These are phyloP conservation scores for Coemansia sp. DNA, from an alignment of 192 early-diverging fungal species.

Conservation along the genomic window DNA sequence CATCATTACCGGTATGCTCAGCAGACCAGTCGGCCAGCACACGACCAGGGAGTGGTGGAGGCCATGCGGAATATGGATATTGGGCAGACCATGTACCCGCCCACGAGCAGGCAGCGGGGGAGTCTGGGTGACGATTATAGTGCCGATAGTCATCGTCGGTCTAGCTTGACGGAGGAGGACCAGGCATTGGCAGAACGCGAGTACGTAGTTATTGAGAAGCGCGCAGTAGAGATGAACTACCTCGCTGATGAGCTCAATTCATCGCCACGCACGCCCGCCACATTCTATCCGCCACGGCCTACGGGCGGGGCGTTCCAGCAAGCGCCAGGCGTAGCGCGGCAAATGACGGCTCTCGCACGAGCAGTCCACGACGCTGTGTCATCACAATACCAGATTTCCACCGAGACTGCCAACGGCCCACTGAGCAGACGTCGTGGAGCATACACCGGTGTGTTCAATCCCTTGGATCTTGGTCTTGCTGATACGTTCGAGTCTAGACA, in stretches of 20 bases:
- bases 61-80: conserved; percentile 20
- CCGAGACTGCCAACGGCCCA: conserved; percentile 45
- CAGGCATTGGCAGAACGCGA: conserved; percentile 67
- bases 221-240: conserved; percentile 71
- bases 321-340: conserved; percentile 44
- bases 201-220: conserved; percentile 76
- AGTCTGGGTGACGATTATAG: not conserved
- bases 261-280: conserved; percentile 45
- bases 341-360: conserved; percentile 53
- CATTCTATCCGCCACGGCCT: conserved; percentile 46
- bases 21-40: conserved; percentile 8
- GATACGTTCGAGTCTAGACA: conserved; percentile 51
- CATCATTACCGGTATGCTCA: conserved; percentile 20
- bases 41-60: not conserved
- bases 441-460: conserved; percentile 38
- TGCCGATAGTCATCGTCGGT: not conserved
- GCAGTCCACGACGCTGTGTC: conserved; percentile 49
- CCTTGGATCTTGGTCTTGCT: conserved; percentile 34
- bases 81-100: conserved; percentile 1
- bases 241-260: conserved; percentile 69
- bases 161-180: conserved; percentile 36
- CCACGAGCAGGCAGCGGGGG: not conserved
- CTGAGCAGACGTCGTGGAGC: conserved; percentile 19
- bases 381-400: conserved; percentile 38
- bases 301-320: conserved; percentile 30